Conservation (phyloP, 148 eudicot genomes). For the Chenopodium quinoa region DNA sequence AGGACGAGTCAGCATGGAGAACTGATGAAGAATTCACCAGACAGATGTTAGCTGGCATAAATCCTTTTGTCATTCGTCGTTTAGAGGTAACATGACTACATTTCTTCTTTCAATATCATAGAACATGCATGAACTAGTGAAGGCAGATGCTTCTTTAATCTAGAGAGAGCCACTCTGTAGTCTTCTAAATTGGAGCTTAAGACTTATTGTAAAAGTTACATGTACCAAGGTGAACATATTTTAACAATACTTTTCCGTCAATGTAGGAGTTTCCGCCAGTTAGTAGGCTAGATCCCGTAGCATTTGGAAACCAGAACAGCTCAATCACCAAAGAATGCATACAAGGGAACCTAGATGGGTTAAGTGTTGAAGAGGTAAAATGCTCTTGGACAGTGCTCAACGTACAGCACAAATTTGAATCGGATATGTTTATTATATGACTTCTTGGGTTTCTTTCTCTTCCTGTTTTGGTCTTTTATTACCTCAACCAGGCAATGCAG, state of each 20-base stretch:
- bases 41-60: slow-evolving; percentile 82
- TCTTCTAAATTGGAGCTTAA: neutral
- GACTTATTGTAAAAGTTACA: too few species aligned
- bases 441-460: neutral
- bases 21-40: slow-evolving; percentile 87
- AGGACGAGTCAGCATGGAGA: slow-evolving; percentile 65
- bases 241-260: neutral
- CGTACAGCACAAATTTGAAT: neutral
- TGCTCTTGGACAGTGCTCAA: neutral
- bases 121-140: neutral
- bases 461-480: neutral
- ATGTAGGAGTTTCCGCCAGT: slow-evolving; percentile 52
- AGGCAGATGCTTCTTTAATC: neutral
- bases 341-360: slow-evolving; percentile 48
- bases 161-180: neutral
- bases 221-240: neutral
- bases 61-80: slow-evolving; percentile 64
- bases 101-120: neutral
- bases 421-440: neutral
- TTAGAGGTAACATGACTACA: slow-evolving; percentile 40
- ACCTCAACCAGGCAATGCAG: slow-evolving; percentile 41
- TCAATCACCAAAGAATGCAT: slow-evolving; percentile 50
- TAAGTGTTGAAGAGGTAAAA: slow-evolving; percentile 55
- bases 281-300: slow-evolving; percentile 60
- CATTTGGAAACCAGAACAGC: slow-evolving; percentile 66